phyloP scores from a whole-genome alignment of 495 filamentous ascomycete genomes.

The Glarea lozoyensis region DNA sequence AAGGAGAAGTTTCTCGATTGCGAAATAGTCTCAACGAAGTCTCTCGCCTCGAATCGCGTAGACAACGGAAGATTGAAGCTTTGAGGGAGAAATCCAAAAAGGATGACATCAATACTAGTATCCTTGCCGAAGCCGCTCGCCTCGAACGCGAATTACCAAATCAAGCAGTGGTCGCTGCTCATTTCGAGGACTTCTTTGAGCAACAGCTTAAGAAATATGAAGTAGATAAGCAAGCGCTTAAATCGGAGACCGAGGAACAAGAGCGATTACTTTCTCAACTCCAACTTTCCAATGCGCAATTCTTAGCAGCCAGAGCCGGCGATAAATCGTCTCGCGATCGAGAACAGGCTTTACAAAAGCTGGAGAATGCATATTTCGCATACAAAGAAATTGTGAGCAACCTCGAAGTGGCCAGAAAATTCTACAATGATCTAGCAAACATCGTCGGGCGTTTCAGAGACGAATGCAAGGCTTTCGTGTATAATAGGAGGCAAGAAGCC shows the following conservation, averaged over 20 bases:
- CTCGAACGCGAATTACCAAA: slow-evolving; percentile 73
- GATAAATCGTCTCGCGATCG: slow-evolving; percentile 66
- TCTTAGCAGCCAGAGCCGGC: slow-evolving; percentile 60
- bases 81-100: slow-evolving; percentile 67
- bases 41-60: slow-evolving; percentile 65
- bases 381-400: slow-evolving; percentile 92
- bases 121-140: slow-evolving; percentile 72
- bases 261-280: slow-evolving; percentile 59
- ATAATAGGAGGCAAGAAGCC: slow-evolving; percentile 72
- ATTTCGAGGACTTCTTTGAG: slow-evolving; percentile 90
- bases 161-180: slow-evolving; percentile 74
- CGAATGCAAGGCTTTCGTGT: slow-evolving; percentile 67
- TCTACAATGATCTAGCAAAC: slow-evolving; percentile 90
- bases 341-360: slow-evolving; percentile 74
- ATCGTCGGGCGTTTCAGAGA: slow-evolving; percentile 75
- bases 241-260: slow-evolving; percentile 68
- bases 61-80: slow-evolving; percentile 65
- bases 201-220: slow-evolving; percentile 72
- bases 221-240: slow-evolving; percentile 57
- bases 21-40: slow-evolving; percentile 76
- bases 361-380: slow-evolving; percentile 89
- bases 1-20: slow-evolving; percentile 65
- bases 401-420: slow-evolving; percentile 81
- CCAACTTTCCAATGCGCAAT: slow-evolving; percentile 66
- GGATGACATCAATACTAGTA: slow-evolving; percentile 83